Conservation (phyloP, 495 filamentous ascomycete genomes). For the Penicillium diatomitis region DNA sequence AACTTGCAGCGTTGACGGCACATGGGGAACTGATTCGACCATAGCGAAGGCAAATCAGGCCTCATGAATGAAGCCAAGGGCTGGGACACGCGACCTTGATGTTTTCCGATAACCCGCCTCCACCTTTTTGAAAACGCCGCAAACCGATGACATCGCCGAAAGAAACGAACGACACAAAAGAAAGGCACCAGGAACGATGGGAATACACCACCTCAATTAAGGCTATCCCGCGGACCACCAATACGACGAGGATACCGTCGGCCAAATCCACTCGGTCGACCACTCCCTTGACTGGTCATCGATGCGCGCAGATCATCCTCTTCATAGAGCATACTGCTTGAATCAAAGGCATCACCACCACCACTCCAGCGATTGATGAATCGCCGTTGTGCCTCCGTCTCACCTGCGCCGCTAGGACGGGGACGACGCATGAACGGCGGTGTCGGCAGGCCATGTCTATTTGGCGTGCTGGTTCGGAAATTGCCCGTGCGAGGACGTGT, state of each 20-base stretch:
- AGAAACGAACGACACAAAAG: too few species aligned
- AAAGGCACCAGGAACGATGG: too few species aligned
- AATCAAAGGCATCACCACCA: conserved; percentile 33
- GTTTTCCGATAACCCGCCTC: too few species aligned
- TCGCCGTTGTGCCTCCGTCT: conserved; percentile 36
- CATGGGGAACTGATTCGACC: too few species aligned
- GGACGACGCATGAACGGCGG: conserved; percentile 15
- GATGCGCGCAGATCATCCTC: conserved; percentile 37
- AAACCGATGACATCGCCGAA: too few species aligned
- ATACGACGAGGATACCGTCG: conserved; percentile 28
- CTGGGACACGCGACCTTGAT: too few species aligned
- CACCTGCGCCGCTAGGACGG: conserved; percentile 4
- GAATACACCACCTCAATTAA: conserved; percentile 14
- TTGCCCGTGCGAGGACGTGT: conserved; percentile 7
- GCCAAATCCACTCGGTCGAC: conserved; percentile 28
- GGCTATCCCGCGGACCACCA: conserved; percentile 33
- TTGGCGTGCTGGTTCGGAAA: conserved; percentile 33
- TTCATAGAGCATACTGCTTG: conserved; percentile 32
- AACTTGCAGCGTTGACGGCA: too few species aligned
- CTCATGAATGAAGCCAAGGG: too few species aligned
- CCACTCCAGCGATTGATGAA: conserved; percentile 41
- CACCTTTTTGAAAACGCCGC: too few species aligned
- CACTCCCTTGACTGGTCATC: conserved; percentile 28
- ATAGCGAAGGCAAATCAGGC: too few species aligned
- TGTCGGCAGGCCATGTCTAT: conserved; percentile 25